Evolutionary conservation across 371 early-diverging fungal genomes (phyloP).

Genomic region (Syncephalis plumigaleata): DNA sequence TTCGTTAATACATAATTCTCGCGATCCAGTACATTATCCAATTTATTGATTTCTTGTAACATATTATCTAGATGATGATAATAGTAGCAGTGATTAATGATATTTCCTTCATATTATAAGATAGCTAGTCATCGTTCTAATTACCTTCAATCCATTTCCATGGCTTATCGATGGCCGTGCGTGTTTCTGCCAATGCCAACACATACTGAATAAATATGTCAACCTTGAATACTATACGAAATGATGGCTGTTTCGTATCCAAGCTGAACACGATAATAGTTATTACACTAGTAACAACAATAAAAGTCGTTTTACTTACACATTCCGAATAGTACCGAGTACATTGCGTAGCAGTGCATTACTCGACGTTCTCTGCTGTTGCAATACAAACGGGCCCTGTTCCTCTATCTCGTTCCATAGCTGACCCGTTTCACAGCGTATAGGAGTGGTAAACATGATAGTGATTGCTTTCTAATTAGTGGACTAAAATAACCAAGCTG

Average conservation of each 20-base stretch:
- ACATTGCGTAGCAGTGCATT: constrained; percentile 11
- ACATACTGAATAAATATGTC: constrained; percentile 29
- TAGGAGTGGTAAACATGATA: not conserved
- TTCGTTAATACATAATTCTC: constrained; percentile 77
- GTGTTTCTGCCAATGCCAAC: constrained; percentile 60
- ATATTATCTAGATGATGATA: constrained; percentile 33
- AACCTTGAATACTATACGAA: constrained; percentile 64
- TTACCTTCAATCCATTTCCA: constrained; percentile 86
- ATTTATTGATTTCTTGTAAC: constrained; percentile 34
- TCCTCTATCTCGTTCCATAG: not conserved
- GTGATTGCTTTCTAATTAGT: no score
- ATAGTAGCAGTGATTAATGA: no score
- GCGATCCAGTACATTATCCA: constrained; percentile 61
- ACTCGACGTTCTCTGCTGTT: not conserved
- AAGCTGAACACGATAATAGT: no score
- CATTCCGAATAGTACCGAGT: constrained; percentile 66
- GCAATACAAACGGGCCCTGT: not conserved
- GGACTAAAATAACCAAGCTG: no score
- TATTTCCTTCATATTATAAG: not conserved
- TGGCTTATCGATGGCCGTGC: constrained; percentile 61
- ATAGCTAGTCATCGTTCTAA: not conserved
- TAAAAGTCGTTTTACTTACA: no score
- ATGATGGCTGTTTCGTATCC: constrained; percentile 88
- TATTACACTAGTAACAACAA: not conserved
- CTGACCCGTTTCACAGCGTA: not conserved